Base-by-base conservation (phyloP, 108 stramenopile species). In the Tribonema minus region DNA sequence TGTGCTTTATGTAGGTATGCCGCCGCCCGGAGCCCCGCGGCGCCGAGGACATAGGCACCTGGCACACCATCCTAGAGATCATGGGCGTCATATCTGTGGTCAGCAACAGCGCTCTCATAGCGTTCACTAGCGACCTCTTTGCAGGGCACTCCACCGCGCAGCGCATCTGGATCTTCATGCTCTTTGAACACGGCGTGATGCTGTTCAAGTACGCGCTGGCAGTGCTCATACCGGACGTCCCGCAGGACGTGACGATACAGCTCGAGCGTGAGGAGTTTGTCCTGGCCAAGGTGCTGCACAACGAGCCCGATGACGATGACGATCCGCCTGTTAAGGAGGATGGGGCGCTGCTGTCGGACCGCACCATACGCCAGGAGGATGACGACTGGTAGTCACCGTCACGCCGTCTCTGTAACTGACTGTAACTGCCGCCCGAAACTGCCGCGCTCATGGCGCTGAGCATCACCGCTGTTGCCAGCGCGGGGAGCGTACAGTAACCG, bases 21-120 rank as follows among this genome's bases (percentile, higher is more conserved):
- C 89, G 92, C 23, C 86, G 96, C 35, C 94, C 96, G 0, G 80
- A 94, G 25, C 86, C 93, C 0, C 84, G 91, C 58, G 92, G 92
- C 80, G 95, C 96, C 5, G 58, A 84, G 34, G 87, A 83, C 75
- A 97, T 99, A 40, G 98, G 96, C 46, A 90, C 95, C 30, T 99
- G 96, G 96, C 90, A 93, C 64, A 92, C 92, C 68, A 90, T 97
- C 46, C 89, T 99, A 20, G 92, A 93, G 68, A 90, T 97, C 84
- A 94, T 99, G 36, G 93, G 93, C 2, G 90, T 95, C 1, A 88
- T 95, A 81, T 94, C 95, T 1, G 91, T 97, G 26, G 85, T 99
- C 23, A 95, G 93, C 64, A 99, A 99, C 81, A 95, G 92, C 72
- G 92, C 91, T 70, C 80, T 96, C 40, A 91, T 98, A 83, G 92